Evolutionary conservation across 2,329 filamentous ascomycete species (phyloP).

Genomic region (Pestalotiopsis sp.): DNA sequence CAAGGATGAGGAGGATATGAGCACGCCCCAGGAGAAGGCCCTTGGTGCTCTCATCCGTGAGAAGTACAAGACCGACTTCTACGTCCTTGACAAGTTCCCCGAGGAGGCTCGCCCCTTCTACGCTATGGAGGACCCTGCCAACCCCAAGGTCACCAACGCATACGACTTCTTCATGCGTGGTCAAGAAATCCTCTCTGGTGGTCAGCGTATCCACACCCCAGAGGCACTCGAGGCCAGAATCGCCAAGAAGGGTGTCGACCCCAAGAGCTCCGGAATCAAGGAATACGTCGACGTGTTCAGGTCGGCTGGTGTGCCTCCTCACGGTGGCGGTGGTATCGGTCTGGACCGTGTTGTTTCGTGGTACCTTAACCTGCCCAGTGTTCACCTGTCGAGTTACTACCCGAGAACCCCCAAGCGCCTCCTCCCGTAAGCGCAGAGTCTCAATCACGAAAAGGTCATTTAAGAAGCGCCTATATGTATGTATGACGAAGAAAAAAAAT

Average conservation of each 20-base stretch:
- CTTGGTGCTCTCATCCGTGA: constrained; percentile 83
- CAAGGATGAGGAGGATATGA: constrained; percentile 77
- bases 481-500: not conserved
- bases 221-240: constrained; percentile 77
- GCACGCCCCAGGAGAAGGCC: constrained; percentile 83
- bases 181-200: constrained; percentile 73
- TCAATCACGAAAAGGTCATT: not conserved
- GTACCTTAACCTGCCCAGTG: constrained; percentile 61
- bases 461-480: not conserved
- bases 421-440: constrained; percentile 42
- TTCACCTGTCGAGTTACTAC: constrained; percentile 61
- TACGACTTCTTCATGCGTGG: constrained; percentile 84
- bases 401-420: constrained; percentile 64
- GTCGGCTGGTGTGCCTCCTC: constrained; percentile 83
- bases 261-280: constrained; percentile 73
- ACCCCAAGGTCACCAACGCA: constrained; percentile 56
- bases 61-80: constrained; percentile 95
- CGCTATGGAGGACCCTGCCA: constrained; percentile 67
- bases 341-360: constrained; percentile 81
- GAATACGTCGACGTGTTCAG: constrained; percentile 85
- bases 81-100: constrained; percentile 95
- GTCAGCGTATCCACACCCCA: constrained; percentile 87
- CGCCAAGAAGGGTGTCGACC: constrained; percentile 79
- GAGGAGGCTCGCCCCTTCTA: constrained; percentile 88
- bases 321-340: constrained; percentile 88